These are phyloP conservation scores for Erodium moschatum DNA, from an alignment of 441 rosid genomes.

Conservation along the genomic window DNA sequence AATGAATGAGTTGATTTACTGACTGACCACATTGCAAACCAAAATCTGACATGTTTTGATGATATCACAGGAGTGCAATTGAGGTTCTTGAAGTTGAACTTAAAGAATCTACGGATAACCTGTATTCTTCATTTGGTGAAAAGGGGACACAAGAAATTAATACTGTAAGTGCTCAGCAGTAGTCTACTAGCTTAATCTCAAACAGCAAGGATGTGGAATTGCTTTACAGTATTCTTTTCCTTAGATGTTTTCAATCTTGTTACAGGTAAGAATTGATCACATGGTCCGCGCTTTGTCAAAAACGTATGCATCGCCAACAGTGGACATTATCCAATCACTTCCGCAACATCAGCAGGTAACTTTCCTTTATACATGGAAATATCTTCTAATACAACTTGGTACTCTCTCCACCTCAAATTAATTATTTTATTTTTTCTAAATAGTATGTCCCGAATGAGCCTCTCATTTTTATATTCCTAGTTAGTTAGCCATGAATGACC, in stretches of 20 bases:
- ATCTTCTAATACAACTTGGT: neutral
- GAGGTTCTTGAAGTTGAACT: slow-evolving; percentile 67
- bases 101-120: slow-evolving; percentile 30
- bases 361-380: slow-evolving; percentile 6
- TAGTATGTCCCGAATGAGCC: too few species aligned
- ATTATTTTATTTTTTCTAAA: too few species aligned
- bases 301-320: slow-evolving; percentile 61
- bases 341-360: slow-evolving; percentile 96
- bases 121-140: neutral
- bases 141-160: slow-evolving; percentile 10
- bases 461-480: neutral
- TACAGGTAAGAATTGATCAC: slow-evolving; percentile 76
- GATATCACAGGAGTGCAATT: slow-evolving; percentile 56
- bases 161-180: slow-evolving; percentile 16
- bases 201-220: neutral
- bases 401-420: neutral
- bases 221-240: neutral
- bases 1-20: neutral
- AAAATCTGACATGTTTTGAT: slow-evolving; percentile 3
- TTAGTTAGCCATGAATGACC: neutral
- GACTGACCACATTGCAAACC: slow-evolving; percentile 4
- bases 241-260: neutral
- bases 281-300: slow-evolving; percentile 76
- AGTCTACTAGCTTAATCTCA: neutral
- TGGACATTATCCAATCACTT: slow-evolving; percentile 79